A percentile compares a stretch with the other conserved stretches of the same genome.
phyloP scores from a whole-genome alignment of 2,329 filamentous ascomycete genomes.

The Achaetomium macrosporum region DNA sequence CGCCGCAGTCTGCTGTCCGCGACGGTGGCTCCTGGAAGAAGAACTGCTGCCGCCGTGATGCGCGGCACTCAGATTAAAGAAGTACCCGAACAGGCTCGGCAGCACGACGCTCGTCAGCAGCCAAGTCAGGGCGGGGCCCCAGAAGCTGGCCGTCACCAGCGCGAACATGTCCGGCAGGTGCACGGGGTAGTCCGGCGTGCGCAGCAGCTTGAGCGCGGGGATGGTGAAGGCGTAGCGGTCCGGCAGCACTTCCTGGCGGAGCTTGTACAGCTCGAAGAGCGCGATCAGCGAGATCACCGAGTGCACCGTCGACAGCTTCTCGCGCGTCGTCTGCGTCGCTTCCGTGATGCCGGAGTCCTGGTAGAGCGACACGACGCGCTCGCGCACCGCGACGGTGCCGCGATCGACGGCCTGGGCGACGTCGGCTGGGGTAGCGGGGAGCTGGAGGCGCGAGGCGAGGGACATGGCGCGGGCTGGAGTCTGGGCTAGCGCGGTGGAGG shows the following conservation, averaged over 20 bases:
- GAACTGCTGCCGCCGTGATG: slow-evolving; percentile 22
- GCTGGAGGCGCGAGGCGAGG: slow-evolving; percentile 56
- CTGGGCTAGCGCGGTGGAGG: slow-evolving; percentile 42
- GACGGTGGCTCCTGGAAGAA: background rate
- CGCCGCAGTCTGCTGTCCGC: background rate
- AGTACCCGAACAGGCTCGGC: slow-evolving; percentile 71
- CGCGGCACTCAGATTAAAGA: slow-evolving; percentile 74
- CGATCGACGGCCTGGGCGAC: slow-evolving; percentile 72
- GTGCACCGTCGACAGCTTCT: slow-evolving; percentile 64
- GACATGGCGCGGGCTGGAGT: slow-evolving; percentile 48
- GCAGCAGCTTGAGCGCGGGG: slow-evolving; percentile 53
- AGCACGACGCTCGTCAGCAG: slow-evolving; percentile 62
- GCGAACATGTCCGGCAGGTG: slow-evolving; percentile 75
- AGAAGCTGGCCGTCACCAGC: slow-evolving; percentile 71
- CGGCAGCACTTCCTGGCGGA: slow-evolving; percentile 66
- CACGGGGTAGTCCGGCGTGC: slow-evolving; percentile 54
- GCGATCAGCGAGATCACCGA: slow-evolving; percentile 65
- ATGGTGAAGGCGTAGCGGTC: slow-evolving; percentile 68
- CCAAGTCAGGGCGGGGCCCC: slow-evolving; percentile 77
- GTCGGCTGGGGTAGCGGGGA: slow-evolving; percentile 74
- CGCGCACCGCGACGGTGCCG: slow-evolving; percentile 59
- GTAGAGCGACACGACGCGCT: slow-evolving; percentile 59
- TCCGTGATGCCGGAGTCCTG: slow-evolving; percentile 62
- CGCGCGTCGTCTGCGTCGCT: slow-evolving; percentile 58
- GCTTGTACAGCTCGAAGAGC: slow-evolving; percentile 61